phyloP scores from a whole-genome alignment of 78 protist genomes.

The Dictyostelium capitatum region DNA sequence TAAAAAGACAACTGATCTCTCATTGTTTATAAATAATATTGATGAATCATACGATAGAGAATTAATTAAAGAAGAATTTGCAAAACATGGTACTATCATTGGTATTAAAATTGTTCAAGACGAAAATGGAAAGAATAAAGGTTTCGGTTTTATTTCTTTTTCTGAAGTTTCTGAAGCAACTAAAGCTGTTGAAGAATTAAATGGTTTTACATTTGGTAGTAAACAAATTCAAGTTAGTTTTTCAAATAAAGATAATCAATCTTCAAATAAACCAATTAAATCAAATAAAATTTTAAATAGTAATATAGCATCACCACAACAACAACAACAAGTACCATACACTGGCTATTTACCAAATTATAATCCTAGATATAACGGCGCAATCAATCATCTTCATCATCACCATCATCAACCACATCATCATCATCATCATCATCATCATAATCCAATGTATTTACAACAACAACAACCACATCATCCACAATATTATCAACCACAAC shows the following conservation, averaged over 20 bases:
- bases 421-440: constrained; percentile 7
- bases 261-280: not conserved
- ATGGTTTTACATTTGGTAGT: constrained; percentile 83
- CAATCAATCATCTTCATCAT: not conserved
- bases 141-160: constrained; percentile 97
- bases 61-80: constrained; percentile 87
- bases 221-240: constrained; percentile 51
- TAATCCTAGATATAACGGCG: not conserved
- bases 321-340: not conserved
- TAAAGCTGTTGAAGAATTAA: constrained; percentile 90
- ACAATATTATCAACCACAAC: not conserved
- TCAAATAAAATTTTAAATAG: not conserved
- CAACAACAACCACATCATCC: not conserved
- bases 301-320: not conserved
- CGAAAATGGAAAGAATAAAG: constrained; percentile 85
- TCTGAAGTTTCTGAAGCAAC: constrained; percentile 91
- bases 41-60: constrained; percentile 94
- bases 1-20: constrained; percentile 79
- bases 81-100: constrained; percentile 85
- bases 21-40: constrained; percentile 97
- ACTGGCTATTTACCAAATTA: constrained; percentile 13
- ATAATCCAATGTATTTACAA: not conserved
- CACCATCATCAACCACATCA: constrained; percentile 22
- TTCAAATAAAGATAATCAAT: constrained; percentile 35
- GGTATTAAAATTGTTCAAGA: constrained; percentile 87